Base-by-base conservation (phyloP, 495 filamentous ascomycete species). In the Talaromyces liani region DNA sequence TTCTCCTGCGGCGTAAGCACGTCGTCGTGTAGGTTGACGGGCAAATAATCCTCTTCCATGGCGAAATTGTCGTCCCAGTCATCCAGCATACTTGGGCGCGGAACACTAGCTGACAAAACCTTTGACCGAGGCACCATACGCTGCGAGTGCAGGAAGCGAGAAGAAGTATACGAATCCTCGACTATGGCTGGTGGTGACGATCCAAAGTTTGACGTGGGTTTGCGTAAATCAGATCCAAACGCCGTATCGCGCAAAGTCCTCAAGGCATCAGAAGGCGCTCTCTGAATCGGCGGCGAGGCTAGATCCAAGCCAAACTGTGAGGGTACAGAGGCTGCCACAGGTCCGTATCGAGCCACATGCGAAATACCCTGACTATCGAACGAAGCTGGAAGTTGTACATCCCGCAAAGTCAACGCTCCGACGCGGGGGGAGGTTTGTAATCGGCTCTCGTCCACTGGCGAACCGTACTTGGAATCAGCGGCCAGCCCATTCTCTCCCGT, bases 301-400 rank as follows among this genome's bases (percentile, higher is more conserved):
- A 79, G 66, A 56, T 96, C 94, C 63, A 97, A 75, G 9, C 91
- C 92, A 69, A 98, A 97, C 66, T 92, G 91, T 14, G 92, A 89
- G 1, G 94, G 94, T 36, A 98, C 88, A 1, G 94, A 98, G 7
- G 93, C 89, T 12, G 93, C 93, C 67, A 95, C 91, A 0, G 94
- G 91, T 1, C 91, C 95, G 70, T 92, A 90, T 58, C 92, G 84
- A 25, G 94, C 93, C 61, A 90, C 90, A 69, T 91, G 89, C 6
- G 93, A 97, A 20, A 97, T 91, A 51, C 94, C 94, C 67, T 98
- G 92, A 69, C 91, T 96, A 72, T 98, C 95, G 70, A 98, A 97
- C 1, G 94, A 98, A 10, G 91, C 92, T 8, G 94, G 94, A 25
- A 98, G 85, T 2, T 91, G 91, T 6, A 92, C 95, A 79, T 98